Evolutionary conservation across 306 rosid species (phyloP), one percentile per base, ranked within the genome.

Genomic region (Prinsepia uniflora): DNA sequence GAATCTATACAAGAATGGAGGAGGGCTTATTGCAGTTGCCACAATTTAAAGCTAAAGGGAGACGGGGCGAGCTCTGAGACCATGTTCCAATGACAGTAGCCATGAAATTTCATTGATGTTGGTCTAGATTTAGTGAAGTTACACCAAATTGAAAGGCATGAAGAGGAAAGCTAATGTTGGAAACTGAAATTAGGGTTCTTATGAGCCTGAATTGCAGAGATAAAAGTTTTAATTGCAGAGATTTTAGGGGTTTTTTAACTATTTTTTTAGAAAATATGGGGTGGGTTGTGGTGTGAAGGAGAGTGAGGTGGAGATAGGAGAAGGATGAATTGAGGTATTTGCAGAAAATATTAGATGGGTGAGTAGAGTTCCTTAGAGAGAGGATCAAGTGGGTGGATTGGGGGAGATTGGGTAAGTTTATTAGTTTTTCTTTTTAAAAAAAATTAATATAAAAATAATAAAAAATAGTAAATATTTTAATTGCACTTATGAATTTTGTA

Each of bases 61-160:
- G 96, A 88, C 89, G 99, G n/a, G 84, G 99, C 43, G 99, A 91
- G 82, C 84, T 87, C 64, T 97, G 97, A 2, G 87, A 83, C 72
- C 86, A 89, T 13, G 96, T 80, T 12, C 88, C 79, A 24, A 78
- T 53, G 74, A 68, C 71, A 20, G 84, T 80, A 64, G 96, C 91
- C 96, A 90, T 90, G 68, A n/a, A 65, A 70, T 55, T 46, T 19
- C 68, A 56, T 39, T 44, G 40, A 45, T 75, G 30, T 11, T 63
- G 53, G 45, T 14, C 63, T 53, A 36, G 65, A 65, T 49, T 53
- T 68, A 55, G 68, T 36, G 20, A 2, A 45, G 46, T 46, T 24
- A 50, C 12, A 67, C 15, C 30, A 30, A 42, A 74, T 41, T 42
- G 73, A 64, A 73, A 36, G 12, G 24, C 61, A 6, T 20, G 3